Percentiles rank a stretch among this genome's conserved stretches.
Evolutionary conservation across 164 flowering plant genomes (phyloP).

Genomic region (Dillenia turbinata): DNA sequence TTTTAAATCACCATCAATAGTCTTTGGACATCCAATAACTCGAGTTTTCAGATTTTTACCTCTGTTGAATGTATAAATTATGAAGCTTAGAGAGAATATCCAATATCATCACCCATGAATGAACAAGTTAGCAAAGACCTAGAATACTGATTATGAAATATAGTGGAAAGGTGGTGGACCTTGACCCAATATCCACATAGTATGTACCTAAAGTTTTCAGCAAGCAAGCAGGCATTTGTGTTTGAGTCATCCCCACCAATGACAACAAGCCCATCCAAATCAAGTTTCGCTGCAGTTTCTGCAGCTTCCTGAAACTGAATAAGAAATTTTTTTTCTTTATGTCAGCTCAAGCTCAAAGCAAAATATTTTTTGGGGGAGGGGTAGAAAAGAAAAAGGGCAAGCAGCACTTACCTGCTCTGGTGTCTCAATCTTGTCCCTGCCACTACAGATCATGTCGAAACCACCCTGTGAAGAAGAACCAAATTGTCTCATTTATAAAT

Average conservation of each 20-base stretch:
- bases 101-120: too few species aligned
- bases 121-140: too few species aligned
- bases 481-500: neutral
- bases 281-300: constrained; percentile 84
- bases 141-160: too few species aligned
- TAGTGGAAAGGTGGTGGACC: too few species aligned
- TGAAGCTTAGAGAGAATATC: too few species aligned
- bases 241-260: constrained; percentile 99
- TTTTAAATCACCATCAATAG: constrained; percentile 95
- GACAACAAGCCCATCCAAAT: constrained; percentile 91
- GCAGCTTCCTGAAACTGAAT: constrained; percentile 91
- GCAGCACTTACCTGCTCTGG: constrained; percentile 74
- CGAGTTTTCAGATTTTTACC: constrained; percentile 59
- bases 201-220: constrained; percentile 82
- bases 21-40: constrained; percentile 93
- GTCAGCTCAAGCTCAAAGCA: too few species aligned
- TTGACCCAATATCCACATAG: too few species aligned
- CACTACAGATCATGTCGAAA: constrained; percentile 98
- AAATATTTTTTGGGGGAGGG: too few species aligned
- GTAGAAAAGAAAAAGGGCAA: neutral
- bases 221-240: constrained; percentile 98
- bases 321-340: constrained; percentile 5
- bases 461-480: constrained; percentile 66
- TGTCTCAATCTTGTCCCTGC: constrained; percentile 99
- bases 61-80: constrained; percentile 32